Base-by-base conservation (phyloP, 1,284 basidiomycete species). In the Cutaneotrichosporon dermatis region DNA sequence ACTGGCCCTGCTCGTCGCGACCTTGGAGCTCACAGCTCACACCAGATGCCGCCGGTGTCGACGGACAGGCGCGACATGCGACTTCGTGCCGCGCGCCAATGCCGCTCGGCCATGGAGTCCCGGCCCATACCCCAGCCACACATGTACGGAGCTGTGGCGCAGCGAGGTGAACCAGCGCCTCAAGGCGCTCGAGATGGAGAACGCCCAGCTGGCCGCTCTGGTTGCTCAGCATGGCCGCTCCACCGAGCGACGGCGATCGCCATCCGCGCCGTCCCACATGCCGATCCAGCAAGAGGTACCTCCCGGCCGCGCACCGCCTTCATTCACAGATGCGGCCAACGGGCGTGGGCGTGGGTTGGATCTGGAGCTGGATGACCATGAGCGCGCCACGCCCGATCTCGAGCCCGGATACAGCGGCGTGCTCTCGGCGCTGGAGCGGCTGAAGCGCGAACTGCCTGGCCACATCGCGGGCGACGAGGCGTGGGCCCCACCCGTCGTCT, bases 101-200 rank as follows among this genome's bases (percentile, higher is more conserved):
- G 65, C 65, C 11, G 62, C 65, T 5, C 39, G 60, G 1, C 60
- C 58, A 5, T 62, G 58, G 56, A 60, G 60, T 3, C 62, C 60
- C 4, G 58, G 57, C 3, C 65, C 59, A 2, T 62, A 62, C 36
- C 62, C 64, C 2, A 56, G 59, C 13, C 65, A 62, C 43, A 62
- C 60, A 4, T 66, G 65, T 46, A 66, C 65, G 16, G 65, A 66
- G 51, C 57, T 62, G n/a, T 66, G 65, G 65, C 55, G 65, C 4
- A 62, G 36, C 33, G 60, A 66, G 40, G 62, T 66, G 34, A 64
- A 55, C 35, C 35, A 40, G 15, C 62, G 62, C 0, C 51, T 66
- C 34, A 63, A 64, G 54, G 39, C 56, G 13, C 58, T 66, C 12
- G 65, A 66, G 54, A 25, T 46, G 6, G 52, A 52, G 4, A 63